Percentiles rank a stretch among this genome's conserved stretches.
Evolutionary conservation across 1,139 yeast genomes (phyloP).

Genomic region (Magnusiomyces tetraspermus): DNA sequence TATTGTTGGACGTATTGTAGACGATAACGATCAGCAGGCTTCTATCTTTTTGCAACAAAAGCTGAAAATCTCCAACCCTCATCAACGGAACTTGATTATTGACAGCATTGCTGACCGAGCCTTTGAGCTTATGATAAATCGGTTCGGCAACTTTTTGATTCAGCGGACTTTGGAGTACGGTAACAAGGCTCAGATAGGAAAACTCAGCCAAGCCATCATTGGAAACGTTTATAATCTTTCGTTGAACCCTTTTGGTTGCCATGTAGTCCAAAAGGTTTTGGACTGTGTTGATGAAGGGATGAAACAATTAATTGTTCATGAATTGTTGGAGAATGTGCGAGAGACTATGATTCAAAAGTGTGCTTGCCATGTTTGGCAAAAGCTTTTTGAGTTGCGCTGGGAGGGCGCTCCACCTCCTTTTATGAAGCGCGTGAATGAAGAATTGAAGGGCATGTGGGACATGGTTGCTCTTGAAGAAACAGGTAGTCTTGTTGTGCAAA

Average conservation of each 20-base stretch:
- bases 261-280: slow-evolving; percentile 37
- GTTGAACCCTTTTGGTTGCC: slow-evolving; percentile 37
- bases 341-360: slow-evolving; percentile 34
- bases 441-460: slow-evolving; percentile 34
- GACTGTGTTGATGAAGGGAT: slow-evolving; percentile 30
- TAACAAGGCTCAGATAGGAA: slow-evolving; percentile 27
- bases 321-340: slow-evolving; percentile 29
- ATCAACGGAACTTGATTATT: slow-evolving; percentile 30
- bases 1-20: slow-evolving; percentile 32
- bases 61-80: slow-evolving; percentile 30
- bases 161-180: slow-evolving; percentile 37
- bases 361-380: slow-evolving; percentile 41
- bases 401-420: slow-evolving; percentile 27
- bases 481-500: slow-evolving; percentile 37
- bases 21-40: slow-evolving; percentile 36
- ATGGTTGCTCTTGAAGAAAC: slow-evolving; percentile 34
- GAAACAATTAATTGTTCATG: slow-evolving; percentile 31
- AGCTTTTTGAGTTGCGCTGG: slow-evolving; percentile 36
- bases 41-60: slow-evolving; percentile 37
- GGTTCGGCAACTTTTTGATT: slow-evolving; percentile 38
- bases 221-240: slow-evolving; percentile 32
- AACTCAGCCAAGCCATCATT: slow-evolving; percentile 27
- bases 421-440: slow-evolving; percentile 31
- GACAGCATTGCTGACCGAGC: slow-evolving; percentile 30
- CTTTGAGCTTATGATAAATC: slow-evolving; percentile 32